A percentile compares a stretch with the other conserved stretches of the same genome.
phyloP scores from a whole-genome alignment of 192 early-diverging fungal species.

The Jimgerdemannia lactiflua region DNA sequence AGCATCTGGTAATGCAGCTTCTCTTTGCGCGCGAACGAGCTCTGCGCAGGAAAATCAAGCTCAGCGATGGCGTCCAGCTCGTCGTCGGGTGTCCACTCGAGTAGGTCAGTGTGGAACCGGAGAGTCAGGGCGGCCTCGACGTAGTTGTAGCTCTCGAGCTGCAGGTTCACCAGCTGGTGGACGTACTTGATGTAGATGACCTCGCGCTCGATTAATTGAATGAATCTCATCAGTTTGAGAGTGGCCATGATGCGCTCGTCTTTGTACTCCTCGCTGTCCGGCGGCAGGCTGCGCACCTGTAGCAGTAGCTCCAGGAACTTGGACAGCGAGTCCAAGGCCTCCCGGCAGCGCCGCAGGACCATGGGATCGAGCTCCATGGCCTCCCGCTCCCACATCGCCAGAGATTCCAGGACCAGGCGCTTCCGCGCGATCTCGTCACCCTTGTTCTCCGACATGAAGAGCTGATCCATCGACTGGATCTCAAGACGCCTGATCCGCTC shows the following conservation, averaged over 20 bases:
- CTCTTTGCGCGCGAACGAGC: slow-evolving; percentile 63
- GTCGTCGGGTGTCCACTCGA: slow-evolving; percentile 56
- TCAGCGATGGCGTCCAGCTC: slow-evolving; percentile 46
- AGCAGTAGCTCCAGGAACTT: slow-evolving; percentile 50
- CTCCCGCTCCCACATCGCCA: slow-evolving; percentile 8
- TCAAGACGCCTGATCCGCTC: slow-evolving; percentile 25
- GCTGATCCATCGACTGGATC: slow-evolving; percentile 32
- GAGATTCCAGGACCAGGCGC: slow-evolving; percentile 25
- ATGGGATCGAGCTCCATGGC: background rate
- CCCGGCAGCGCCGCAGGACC: slow-evolving; percentile 10
- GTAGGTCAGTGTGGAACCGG: slow-evolving; percentile 63
- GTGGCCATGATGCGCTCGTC: slow-evolving; percentile 62
- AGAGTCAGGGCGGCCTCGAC: slow-evolving; percentile 69
- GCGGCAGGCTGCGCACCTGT: slow-evolving; percentile 51
- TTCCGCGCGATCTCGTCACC: slow-evolving; percentile 22
- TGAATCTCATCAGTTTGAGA: slow-evolving; percentile 62
- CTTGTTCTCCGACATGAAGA: slow-evolving; percentile 40
- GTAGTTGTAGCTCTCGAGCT: slow-evolving; percentile 48
- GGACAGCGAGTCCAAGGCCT: slow-evolving; percentile 45
- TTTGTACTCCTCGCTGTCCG: slow-evolving; percentile 43
- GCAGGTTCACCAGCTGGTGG: slow-evolving; percentile 56
- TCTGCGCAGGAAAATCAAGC: slow-evolving; percentile 46
- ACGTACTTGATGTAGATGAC: slow-evolving; percentile 69
- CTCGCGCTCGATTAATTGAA: slow-evolving; percentile 54
- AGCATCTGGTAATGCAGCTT: slow-evolving; percentile 56